Evolutionary conservation across 164 flowering plant genomes (phyloP).

Genomic region (Piper longum): DNA sequence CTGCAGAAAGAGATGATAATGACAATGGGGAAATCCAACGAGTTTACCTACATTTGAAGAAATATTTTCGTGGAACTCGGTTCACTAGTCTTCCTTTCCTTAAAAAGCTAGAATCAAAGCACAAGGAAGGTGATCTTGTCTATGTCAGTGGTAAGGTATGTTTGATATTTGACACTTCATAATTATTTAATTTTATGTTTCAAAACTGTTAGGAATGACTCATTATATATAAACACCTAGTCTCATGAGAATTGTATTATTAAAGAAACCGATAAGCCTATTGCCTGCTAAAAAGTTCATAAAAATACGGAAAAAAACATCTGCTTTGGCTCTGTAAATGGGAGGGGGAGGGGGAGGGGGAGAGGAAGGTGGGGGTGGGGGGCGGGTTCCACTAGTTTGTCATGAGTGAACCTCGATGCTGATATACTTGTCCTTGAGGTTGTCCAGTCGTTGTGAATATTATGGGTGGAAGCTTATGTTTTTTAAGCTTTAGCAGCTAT

Average conservation of each 20-base stretch:
- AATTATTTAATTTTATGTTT: neutral
- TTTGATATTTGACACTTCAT: neutral
- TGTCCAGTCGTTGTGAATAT: too few relatives aligned
- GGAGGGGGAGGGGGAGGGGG: too few relatives aligned
- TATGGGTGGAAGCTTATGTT: neutral
- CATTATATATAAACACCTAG: neutral
- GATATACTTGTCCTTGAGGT: too few relatives aligned
- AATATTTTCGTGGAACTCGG: conserved; percentile 76
- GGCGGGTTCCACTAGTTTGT: too few relatives aligned
- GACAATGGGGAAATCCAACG: conserved; percentile 19
- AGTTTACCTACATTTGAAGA: conserved; percentile 73
- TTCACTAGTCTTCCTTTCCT: conserved; percentile 59
- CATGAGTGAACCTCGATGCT: too few relatives aligned
- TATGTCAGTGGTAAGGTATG: conserved; percentile 94
- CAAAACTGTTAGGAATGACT: neutral
- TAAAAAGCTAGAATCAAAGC: conserved; percentile 41
- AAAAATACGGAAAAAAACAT: too few relatives aligned
- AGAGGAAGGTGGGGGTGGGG: too few relatives aligned
- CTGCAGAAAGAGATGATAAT: conserved; percentile 12
- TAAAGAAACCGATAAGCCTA: neutral
- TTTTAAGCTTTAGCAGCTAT: too few relatives aligned
- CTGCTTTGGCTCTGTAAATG: too few relatives aligned
- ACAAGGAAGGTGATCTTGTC: conserved; percentile 62
- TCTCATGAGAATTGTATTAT: neutral
- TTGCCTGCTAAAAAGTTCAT: too few relatives aligned